These are phyloP conservation scores for Seiridium cupressi DNA, from an alignment of 2,329 filamentous ascomycete species.

Conservation along the genomic window DNA sequence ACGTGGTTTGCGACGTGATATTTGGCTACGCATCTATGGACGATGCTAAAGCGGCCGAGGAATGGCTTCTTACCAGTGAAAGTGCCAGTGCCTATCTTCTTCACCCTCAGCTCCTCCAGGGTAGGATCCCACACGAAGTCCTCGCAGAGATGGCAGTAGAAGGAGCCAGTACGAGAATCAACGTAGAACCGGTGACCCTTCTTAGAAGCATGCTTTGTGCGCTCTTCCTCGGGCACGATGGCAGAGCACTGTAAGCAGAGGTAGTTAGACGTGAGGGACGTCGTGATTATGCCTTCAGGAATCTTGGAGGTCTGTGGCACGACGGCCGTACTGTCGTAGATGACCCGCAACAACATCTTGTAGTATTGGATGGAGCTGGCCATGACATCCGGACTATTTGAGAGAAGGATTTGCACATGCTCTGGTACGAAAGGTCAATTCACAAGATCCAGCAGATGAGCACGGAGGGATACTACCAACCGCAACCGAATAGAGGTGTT, in stretches of 20 bases:
- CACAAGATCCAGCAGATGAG: not conserved
- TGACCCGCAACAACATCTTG: conserved; percentile 66
- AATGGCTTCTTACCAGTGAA: conserved; percentile 53
- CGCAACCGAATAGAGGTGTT: conserved; percentile 62
- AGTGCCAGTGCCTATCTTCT: conserved; percentile 66
- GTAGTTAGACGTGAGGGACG: conserved; percentile 66
- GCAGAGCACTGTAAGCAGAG: conserved; percentile 72
- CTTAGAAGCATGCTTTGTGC: conserved; percentile 64
- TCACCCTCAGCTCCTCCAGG: conserved; percentile 70
- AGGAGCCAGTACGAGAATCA: conserved; percentile 70
- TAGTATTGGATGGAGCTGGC: conserved; percentile 71
- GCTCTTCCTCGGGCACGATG: conserved; percentile 65
- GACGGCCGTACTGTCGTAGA: conserved; percentile 66
- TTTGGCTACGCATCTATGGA: no score
- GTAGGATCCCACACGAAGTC: conserved; percentile 83
- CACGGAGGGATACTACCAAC: conserved; percentile 38
- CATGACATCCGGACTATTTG: conserved; percentile 59
- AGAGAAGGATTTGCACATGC: conserved; percentile 68
- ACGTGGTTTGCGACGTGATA: no score
- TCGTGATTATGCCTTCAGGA: conserved; percentile 54
- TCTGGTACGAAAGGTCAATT: conserved; percentile 42
- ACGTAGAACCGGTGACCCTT: conserved; percentile 76
- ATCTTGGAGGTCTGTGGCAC: conserved; percentile 64
- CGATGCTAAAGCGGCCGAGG: no score
- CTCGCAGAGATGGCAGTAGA: conserved; percentile 80